Base-by-base conservation (phyloP, 352 stramenopile genomes). In the Globisporangium spiculum region DNA sequence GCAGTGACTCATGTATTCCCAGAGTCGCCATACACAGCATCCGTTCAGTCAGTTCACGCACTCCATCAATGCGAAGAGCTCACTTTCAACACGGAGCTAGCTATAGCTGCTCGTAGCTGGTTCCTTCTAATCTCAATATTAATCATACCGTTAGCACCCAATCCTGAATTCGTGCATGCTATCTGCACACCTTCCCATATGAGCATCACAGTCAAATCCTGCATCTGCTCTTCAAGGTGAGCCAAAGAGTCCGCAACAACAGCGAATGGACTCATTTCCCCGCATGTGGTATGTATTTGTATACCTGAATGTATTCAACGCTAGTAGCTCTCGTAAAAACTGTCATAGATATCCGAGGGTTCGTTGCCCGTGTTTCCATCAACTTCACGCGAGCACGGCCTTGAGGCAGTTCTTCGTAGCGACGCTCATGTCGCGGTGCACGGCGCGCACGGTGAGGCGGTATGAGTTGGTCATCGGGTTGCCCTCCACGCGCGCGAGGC, bases 381-480 rank as follows among this genome's bases (percentile, higher is more conserved):
- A 54, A 3, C 26, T 27, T 65, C 26, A 87, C 3, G 71, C 76
- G 53, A 92, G 76, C 57, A 89, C 67, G 41, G 75, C 50, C 68
- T 88, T 88, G 73, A 92, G 72, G 57, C 74, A 82, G 75, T 89
- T 91, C 72, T 91, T 92, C 67, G 84, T 74, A 8, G 78, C 79
- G 30, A 89, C 54, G 60, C 84, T 91, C 67, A 90, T 81, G 77
- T 92, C 84, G 52, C 90, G 93, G 80, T 98, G 93, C 62, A 98
- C 80, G 20, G 95, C 96, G 59, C 94, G 84, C 61, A 97, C 96
- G 1, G 93, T 98, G 55, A 98, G 80, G 53, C 93, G 83, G 72
- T 96, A 97, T 26, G 84, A 74, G 46, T 90, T 93, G 52, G 73
- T 81, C 70, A 89, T 75, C 32, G 79, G 67, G 73, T 97, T 96